Evolutionary conservation across 1,284 basidiomycete species (phyloP).

Genomic region (Tylopilus sp.): DNA sequence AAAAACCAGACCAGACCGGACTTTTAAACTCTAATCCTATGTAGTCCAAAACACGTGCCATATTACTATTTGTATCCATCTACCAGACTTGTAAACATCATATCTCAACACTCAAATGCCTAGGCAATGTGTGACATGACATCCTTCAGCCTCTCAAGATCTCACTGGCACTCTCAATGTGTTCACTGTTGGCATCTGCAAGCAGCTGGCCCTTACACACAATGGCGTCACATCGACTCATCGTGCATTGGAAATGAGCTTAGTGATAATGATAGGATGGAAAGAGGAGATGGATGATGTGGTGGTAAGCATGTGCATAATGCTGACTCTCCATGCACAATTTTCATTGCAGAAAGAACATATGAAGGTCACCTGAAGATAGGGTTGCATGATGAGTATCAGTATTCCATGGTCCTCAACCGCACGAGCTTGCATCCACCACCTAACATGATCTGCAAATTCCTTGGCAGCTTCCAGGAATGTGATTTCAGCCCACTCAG

Average conservation of each 20-base stretch:
- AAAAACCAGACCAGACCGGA: no score
- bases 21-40: no score
- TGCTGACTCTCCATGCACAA: constrained; percentile 92
- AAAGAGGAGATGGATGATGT: constrained; percentile 97
- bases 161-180: constrained; percentile 99
- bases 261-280: constrained; percentile 98
- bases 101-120: no score
- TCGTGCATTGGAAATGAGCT: constrained; percentile 98
- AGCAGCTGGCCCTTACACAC: constrained; percentile 95
- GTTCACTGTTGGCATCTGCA: constrained; percentile 97
- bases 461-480: constrained; percentile 92
- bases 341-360: constrained; percentile 99
- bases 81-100: no score
- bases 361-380: constrained; percentile 97
- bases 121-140: constrained; percentile 96
- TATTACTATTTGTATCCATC: no score
- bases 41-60: no score
- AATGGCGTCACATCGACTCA: constrained; percentile 99
- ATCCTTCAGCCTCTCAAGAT: constrained; percentile 90
- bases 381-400: constrained; percentile 64
- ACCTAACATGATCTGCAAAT: constrained; percentile 90
- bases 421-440: constrained; percentile 19
- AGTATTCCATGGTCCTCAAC: constrained; percentile 29
- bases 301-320: constrained; percentile 93
- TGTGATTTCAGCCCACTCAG: constrained; percentile 95